Percentiles rank a stretch among this genome's conserved stretches.
These are phyloP conservation scores for Tricholoma sp. DNA, from an alignment of 768 basidiomycete genomes.

Conservation along the genomic window DNA sequence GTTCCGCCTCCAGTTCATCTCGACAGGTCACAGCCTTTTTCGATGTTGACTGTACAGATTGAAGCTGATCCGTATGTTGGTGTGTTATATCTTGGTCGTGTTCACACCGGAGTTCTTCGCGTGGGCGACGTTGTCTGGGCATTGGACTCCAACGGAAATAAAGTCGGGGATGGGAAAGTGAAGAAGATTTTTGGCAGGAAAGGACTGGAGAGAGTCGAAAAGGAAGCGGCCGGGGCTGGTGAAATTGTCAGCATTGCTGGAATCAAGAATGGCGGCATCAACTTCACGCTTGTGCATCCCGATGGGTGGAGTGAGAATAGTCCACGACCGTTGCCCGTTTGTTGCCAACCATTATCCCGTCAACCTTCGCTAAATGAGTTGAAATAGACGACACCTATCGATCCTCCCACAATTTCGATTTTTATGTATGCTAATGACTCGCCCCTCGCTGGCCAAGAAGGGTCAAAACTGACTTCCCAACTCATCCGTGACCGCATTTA, in stretches of 20 bases:
- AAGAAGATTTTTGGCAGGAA: conserved; percentile 37
- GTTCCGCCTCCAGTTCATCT: conserved; percentile 36
- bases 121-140: conserved; percentile 36
- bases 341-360: conserved; percentile 6
- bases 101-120: conserved; percentile 35
- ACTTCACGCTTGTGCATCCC: conserved; percentile 38
- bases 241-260: conserved; percentile 47
- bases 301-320: conserved; percentile 40
- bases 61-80: conserved; percentile 47
- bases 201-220: conserved; percentile 40
- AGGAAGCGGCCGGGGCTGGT: conserved; percentile 39
- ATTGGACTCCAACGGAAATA: conserved; percentile 35
- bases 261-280: conserved; percentile 42
- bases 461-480: conserved; percentile 45
- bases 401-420: conserved; percentile 46
- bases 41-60: conserved; percentile 50
- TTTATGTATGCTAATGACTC: conserved; percentile 44
- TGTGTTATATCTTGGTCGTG: conserved; percentile 42
- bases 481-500: conserved; percentile 42
- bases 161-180: conserved; percentile 45
- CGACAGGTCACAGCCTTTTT: conserved; percentile 34
- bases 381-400: conserved; percentile 38
- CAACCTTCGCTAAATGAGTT: neutral
- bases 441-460: conserved; percentile 41
- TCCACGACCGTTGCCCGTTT: conserved; percentile 33